Evolutionary conservation across 1,139 yeast species (phyloP).

Genomic region (Arxiozyma slooffiae): DNA sequence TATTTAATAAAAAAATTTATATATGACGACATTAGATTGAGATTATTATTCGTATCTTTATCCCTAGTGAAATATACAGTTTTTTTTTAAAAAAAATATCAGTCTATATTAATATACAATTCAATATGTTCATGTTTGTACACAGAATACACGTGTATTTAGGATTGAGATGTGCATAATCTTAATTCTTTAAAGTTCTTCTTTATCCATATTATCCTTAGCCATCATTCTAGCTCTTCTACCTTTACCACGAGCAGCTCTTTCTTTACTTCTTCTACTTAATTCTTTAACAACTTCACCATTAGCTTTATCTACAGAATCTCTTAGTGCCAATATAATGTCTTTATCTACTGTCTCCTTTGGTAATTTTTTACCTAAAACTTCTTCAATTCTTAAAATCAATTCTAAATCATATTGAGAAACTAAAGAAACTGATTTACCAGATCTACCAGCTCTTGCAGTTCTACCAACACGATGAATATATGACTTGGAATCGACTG

Average conservation of each 20-base stretch:
- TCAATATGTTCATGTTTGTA: background rate
- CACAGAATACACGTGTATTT: no score
- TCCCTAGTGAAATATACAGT: no score
- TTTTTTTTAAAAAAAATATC: no score
- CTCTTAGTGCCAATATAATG: slow-evolving; percentile 68
- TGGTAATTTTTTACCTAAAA: slow-evolving; percentile 67
- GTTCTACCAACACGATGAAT: slow-evolving; percentile 97
- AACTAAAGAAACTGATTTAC: slow-evolving; percentile 82
- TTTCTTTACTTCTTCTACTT: slow-evolving; percentile 51
- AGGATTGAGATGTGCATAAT: background rate
- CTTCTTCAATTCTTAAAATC: slow-evolving; percentile 80
- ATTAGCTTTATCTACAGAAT: slow-evolving; percentile 84
- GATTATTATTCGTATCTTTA: background rate
- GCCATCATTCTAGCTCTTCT: slow-evolving; percentile 30
- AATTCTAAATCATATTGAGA: slow-evolving; percentile 92
- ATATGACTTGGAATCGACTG: slow-evolving; percentile 96
- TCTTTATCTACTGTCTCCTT: slow-evolving; percentile 76
- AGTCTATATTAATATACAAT: background rate
- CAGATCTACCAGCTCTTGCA: slow-evolving; percentile 95
- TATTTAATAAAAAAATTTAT: no score
- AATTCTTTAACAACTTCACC: slow-evolving; percentile 84
- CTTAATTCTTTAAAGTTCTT: slow-evolving; percentile 32
- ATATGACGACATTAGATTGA: background rate
- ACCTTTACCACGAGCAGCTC: slow-evolving; percentile 32
- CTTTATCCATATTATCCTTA: slow-evolving; percentile 40